phyloP scores from a whole-genome alignment of 371 early-diverging fungal genomes.

The Amoeboaphelidium protococcarum region DNA sequence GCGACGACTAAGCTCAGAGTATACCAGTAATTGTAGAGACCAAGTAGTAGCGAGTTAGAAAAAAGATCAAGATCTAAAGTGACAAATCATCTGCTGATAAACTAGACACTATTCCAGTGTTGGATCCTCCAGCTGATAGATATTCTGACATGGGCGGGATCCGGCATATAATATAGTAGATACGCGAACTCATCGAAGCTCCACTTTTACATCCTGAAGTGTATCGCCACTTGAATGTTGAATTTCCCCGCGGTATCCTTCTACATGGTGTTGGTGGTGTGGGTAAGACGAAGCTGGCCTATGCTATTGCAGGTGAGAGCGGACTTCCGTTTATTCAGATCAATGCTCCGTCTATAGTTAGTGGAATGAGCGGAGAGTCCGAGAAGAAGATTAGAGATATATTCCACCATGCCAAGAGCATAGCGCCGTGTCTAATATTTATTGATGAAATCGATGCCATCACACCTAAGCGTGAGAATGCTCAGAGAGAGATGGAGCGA shows the following conservation, averaged over 20 bases:
- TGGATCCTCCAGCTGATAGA: neutral
- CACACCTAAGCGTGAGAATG: constrained; percentile 98
- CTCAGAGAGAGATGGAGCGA: constrained; percentile 94
- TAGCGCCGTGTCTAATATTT: constrained; percentile 89
- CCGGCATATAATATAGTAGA: constrained; percentile 21
- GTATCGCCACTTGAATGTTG: constrained; percentile 77
- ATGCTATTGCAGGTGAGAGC: constrained; percentile 90
- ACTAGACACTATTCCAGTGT: neutral
- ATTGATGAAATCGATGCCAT: constrained; percentile 99
- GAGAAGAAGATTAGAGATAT: constrained; percentile 95
- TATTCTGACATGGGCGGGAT: neutral
- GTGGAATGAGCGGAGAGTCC: constrained; percentile 97
- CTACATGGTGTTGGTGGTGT: constrained; percentile 98
- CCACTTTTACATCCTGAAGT: constrained; percentile 91
- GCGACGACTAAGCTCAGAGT: too few relatives aligned
- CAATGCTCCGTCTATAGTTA: constrained; percentile 95
- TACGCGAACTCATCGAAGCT: constrained; percentile 84
- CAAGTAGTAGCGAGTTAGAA: neutral
- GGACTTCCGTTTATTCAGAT: constrained; percentile 81
- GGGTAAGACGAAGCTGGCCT: constrained; percentile 94
- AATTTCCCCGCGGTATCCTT: constrained; percentile 88
- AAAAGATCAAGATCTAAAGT: neutral
- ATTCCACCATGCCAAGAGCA: constrained; percentile 75
- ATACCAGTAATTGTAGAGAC: too few relatives aligned
- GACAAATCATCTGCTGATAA: neutral